Evolutionary conservation across 1,139 yeast genomes (phyloP).

Genomic region (Yamadazyma dushanensis): DNA sequence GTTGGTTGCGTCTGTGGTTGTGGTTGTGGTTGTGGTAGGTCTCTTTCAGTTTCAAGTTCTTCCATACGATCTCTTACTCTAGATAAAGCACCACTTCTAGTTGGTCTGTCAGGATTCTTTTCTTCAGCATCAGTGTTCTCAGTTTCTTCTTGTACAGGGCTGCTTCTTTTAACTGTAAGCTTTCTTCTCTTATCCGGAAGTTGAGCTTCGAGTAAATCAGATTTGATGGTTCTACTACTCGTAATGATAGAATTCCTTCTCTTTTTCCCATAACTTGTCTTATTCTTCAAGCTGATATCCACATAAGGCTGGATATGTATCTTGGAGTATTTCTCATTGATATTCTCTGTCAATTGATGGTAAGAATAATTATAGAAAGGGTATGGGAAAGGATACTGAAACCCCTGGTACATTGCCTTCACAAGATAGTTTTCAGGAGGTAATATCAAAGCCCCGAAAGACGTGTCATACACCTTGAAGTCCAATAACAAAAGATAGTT

Average conservation of each 20-base stretch:
- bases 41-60: background rate
- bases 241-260: constrained; percentile 1
- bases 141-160: constrained; percentile 2
- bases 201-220: constrained; percentile 1
- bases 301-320: constrained; percentile 37
- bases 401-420: constrained; percentile 40
- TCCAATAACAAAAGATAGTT: constrained; percentile 34
- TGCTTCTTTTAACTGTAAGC: constrained; percentile 2
- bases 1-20: constrained; percentile 4
- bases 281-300: constrained; percentile 32
- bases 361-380: constrained; percentile 49
- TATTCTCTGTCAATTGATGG: constrained; percentile 36
- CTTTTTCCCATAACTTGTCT: constrained; percentile 3
- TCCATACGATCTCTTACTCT: constrained; percentile 1
- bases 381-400: constrained; percentile 48
- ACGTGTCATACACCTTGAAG: constrained; percentile 38
- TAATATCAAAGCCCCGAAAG: constrained; percentile 40
- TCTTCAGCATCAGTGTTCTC: constrained; percentile 5
- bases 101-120: background rate
- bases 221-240: constrained; percentile 6
- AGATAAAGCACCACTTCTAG: constrained; percentile 1
- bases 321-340: constrained; percentile 26
- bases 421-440: constrained; percentile 43
- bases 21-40: background rate
- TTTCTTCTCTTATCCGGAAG: constrained; percentile 8